Evolutionary conservation across 371 early-diverging fungal genomes (phyloP), one percentile per base, ranked within the genome.

Genomic region (Rhizopus delemar): DNA sequence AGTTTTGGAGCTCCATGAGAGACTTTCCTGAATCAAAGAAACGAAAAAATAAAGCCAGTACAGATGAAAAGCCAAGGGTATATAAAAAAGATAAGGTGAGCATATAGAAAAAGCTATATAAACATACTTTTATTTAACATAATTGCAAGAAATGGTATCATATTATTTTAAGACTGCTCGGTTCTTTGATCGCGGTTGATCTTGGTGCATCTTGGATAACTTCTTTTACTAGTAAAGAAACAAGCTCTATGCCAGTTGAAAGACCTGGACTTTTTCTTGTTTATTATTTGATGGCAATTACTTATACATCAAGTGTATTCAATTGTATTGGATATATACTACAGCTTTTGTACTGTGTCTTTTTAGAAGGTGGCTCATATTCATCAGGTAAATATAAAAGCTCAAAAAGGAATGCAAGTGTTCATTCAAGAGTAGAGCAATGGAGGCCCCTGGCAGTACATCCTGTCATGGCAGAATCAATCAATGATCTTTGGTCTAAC

Each of bases 191-290:
- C 13, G 13, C 39, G 13, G 2, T 38, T 13, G 39, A 38, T 5
- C 11, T 38, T 38, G 39, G 8, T 38, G 39, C 39, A 38, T 11
- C 39, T 11, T 38, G 39, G 39, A 38, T 38, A 11, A 38, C 39
- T 11, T 38, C 39, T 11, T 38, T 38, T 13, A 38, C 11, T 38
- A 38, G 39, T 13, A 8, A 13, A 13, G 81, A 83, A 50, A 63
- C 86, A 63, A 73, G 77, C 38, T 77, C 68, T 2, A 65, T 90
- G 32, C 85, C 90, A 16, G 84, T 86, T 8, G 88, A 90, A 57
- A 85, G 90, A n/a, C 63, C 89, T 61, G 62, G 85, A 39, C 36
- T 71, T 71, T 71, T 59, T 48, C 71, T 74, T 29, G 7, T 62
- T 11, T 68, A 66, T 16, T 65, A 67, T 36, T n/a, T 61, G 8